phyloP scores from a whole-genome alignment of 768 basidiomycete species.

The Cystobasidium tubakii region DNA sequence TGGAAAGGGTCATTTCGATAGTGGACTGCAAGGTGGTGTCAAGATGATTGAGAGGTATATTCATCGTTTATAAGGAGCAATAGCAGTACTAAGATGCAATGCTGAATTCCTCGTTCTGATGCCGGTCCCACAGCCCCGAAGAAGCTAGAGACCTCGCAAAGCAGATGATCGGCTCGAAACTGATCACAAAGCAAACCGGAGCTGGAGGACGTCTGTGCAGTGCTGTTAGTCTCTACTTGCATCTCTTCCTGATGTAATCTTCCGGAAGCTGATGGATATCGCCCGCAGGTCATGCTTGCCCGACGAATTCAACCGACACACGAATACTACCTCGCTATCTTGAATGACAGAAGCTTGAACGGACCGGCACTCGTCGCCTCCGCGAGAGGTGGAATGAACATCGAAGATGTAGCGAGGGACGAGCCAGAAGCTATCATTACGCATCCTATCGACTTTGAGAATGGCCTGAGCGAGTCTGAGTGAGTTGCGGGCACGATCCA shows the following conservation, averaged over 20 bases:
- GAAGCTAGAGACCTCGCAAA: conserved; percentile 78
- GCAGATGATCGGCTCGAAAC: conserved; percentile 88
- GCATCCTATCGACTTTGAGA: conserved; percentile 61
- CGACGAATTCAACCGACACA: conserved; percentile 87
- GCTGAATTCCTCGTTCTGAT: background rate
- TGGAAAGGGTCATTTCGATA: conserved; percentile 91
- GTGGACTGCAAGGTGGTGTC: conserved; percentile 91
- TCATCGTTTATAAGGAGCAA: conserved; percentile 34
- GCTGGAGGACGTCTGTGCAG: conserved; percentile 87
- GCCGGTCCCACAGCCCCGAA: conserved; percentile 59
- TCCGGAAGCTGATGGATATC: background rate
- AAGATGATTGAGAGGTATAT: conserved; percentile 79
- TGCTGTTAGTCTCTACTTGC: conserved; percentile 60
- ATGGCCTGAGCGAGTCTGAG: conserved; percentile 29
- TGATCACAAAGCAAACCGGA: conserved; percentile 99
- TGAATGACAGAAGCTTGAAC: conserved; percentile 85
- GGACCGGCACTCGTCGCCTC: conserved; percentile 91
- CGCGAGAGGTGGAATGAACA: conserved; percentile 97
- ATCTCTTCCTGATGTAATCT: background rate
- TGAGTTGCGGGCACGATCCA: background rate
- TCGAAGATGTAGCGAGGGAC: conserved; percentile 96
- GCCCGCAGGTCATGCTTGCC: conserved; percentile 83
- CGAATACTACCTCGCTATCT: conserved; percentile 94
- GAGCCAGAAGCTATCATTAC: conserved; percentile 93
- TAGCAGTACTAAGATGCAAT: background rate